These are phyloP conservation scores for Talaromyces nanjingensis DNA, from an alignment of 495 filamentous ascomycete genomes.

Conservation along the genomic window DNA sequence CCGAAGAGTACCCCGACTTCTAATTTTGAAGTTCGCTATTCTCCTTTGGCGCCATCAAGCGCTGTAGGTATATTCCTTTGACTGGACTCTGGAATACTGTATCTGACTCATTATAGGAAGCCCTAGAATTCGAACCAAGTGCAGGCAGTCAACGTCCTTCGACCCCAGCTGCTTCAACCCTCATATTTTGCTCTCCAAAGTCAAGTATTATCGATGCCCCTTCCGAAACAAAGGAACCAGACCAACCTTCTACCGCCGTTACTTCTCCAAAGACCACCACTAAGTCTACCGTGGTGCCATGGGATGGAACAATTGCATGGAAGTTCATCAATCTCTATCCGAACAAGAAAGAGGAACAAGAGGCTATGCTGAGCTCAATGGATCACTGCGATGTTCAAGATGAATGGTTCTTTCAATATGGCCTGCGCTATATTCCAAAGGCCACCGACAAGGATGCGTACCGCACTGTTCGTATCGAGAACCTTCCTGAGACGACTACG, in stretches of 20 bases:
- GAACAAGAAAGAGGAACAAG: constrained; percentile 14
- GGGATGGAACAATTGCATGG: constrained; percentile 25
- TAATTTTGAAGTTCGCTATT: not conserved
- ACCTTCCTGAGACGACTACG: constrained; percentile 16
- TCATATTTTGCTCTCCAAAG: not conserved
- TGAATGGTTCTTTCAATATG: constrained; percentile 25
- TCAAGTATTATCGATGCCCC: not conserved
- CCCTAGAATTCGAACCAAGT: not conserved
- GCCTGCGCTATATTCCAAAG: constrained; percentile 26
- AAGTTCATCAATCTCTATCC: constrained; percentile 22
- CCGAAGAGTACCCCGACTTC: not conserved
- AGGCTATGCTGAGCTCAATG: not conserved
- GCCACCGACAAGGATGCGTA: constrained; percentile 15
- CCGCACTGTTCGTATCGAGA: constrained; percentile 27
- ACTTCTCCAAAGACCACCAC: not conserved
- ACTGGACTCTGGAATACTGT: not conserved
- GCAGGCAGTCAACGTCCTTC: not conserved
- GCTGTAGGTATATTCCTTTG: not conserved
- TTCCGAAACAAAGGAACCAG: not conserved
- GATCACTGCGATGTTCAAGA: constrained; percentile 2
- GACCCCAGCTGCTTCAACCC: not conserved
- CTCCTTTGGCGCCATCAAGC: not conserved
- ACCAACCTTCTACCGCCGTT: not conserved
- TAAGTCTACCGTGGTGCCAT: constrained; percentile 10
- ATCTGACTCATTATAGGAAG: not conserved